Percentiles rank a stretch among this genome's conserved stretches.
Evolutionary conservation across 352 stramenopile species (phyloP).

Genomic region (Phytopythium vexans): DNA sequence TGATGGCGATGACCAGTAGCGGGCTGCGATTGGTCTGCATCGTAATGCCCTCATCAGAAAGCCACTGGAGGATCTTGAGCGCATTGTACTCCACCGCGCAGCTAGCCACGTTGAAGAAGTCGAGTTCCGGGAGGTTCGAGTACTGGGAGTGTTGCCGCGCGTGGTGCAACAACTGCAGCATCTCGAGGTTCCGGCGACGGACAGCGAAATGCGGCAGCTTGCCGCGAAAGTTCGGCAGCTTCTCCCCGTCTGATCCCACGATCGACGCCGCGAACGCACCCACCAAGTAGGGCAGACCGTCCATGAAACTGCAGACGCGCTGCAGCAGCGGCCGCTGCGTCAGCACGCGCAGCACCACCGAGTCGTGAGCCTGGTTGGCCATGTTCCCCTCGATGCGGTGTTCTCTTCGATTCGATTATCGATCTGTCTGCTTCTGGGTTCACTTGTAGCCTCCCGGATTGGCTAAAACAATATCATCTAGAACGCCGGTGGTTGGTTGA

Average conservation of each 20-base stretch:
- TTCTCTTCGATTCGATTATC: neutral
- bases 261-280: slow-evolving; percentile 17
- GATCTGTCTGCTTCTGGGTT: no score
- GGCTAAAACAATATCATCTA: neutral
- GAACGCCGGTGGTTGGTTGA: neutral
- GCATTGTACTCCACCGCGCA: slow-evolving; percentile 27
- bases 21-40: slow-evolving; percentile 7
- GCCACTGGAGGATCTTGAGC: slow-evolving; percentile 20
- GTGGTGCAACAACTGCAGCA: slow-evolving; percentile 14
- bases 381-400: neutral
- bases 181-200: slow-evolving; percentile 15
- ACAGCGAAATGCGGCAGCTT: slow-evolving; percentile 24
- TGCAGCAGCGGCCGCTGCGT: slow-evolving; percentile 14
- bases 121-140: slow-evolving; percentile 10
- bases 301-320: slow-evolving; percentile 22
- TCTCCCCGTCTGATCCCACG: slow-evolving; percentile 3
- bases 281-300: slow-evolving; percentile 16
- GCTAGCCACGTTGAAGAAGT: slow-evolving; percentile 21
- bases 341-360: slow-evolving; percentile 17
- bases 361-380: no score
- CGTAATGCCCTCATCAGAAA: slow-evolving; percentile 16
- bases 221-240: slow-evolving; percentile 14
- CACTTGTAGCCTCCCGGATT: no score
- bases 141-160: slow-evolving; percentile 7
- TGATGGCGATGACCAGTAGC: slow-evolving; percentile 15